Evolutionary conservation across 2,329 filamentous ascomycete species (phyloP).

Genomic region (Epichloe festucae): DNA sequence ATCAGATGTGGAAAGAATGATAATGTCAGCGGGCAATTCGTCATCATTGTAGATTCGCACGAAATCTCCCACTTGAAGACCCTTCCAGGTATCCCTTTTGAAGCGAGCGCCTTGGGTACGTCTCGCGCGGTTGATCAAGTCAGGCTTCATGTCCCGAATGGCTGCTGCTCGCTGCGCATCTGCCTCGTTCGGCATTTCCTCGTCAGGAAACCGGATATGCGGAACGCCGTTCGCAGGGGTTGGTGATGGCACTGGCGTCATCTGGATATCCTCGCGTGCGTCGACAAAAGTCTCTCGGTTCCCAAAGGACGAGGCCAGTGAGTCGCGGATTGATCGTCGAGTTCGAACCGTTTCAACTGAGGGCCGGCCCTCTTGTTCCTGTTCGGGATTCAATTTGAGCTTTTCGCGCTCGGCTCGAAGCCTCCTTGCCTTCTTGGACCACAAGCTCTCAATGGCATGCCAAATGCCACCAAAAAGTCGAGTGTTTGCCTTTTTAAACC

Average conservation of each 20-base stretch:
- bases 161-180: constrained; percentile 23
- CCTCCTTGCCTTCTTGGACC: constrained; percentile 37
- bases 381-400: constrained; percentile 9
- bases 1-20: constrained; percentile 87
- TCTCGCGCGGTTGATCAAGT: constrained; percentile 60
- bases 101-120: constrained; percentile 63
- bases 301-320: constrained; percentile 36
- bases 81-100: constrained; percentile 92
- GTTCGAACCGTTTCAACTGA: constrained; percentile 35
- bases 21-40: constrained; percentile 83
- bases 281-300: constrained; percentile 41
- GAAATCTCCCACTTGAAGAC: constrained; percentile 87
- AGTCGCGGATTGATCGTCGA: constrained; percentile 23
- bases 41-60: constrained; percentile 94
- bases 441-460: constrained; percentile 31
- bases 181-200: constrained; percentile 23
- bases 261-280: constrained; percentile 65
- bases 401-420: constrained; percentile 35
- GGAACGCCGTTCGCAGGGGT: constrained; percentile 30
- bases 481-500: constrained; percentile 78
- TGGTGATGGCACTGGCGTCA: constrained; percentile 89
- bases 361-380: constrained; percentile 42
- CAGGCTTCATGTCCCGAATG: constrained; percentile 33
- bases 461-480: constrained; percentile 42
- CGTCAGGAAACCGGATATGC: constrained; percentile 27